phyloP scores from a whole-genome alignment of 805 yeast species.

The Teunomyces aglyptinius region DNA sequence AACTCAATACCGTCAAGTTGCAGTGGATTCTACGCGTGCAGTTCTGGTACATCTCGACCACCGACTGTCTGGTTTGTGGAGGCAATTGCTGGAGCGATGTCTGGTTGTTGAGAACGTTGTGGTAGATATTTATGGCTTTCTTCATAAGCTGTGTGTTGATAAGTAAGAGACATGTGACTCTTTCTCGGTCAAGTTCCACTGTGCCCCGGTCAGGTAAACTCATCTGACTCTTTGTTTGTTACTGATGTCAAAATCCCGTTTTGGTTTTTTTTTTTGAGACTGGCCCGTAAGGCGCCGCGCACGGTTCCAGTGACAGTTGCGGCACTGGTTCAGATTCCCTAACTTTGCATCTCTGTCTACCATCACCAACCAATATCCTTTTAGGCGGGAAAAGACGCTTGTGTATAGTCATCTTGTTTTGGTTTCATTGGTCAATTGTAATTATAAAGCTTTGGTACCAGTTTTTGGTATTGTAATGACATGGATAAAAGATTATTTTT shows the following conservation, averaged over 20 bases:
- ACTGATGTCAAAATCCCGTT: neutral
- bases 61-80: constrained; percentile 26
- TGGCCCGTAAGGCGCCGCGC: neutral
- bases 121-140: constrained; percentile 36
- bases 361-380: too few species aligned
- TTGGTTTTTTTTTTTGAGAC: neutral
- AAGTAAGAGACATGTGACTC: constrained; percentile 41
- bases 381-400: too few species aligned
- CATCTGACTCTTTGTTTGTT: neutral
- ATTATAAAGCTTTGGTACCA: too few species aligned
- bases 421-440: too few species aligned
- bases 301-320: neutral
- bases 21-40: constrained; percentile 42
- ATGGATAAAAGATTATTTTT: neutral
- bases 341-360: too few species aligned
- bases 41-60: constrained; percentile 38
- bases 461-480: neutral
- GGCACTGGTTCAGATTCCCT: neutral
- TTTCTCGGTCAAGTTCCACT: constrained; percentile 34
- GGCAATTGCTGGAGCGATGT: constrained; percentile 33
- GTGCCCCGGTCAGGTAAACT: constrained; percentile 5
- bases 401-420: too few species aligned
- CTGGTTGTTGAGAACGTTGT: constrained; percentile 33
- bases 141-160: constrained; percentile 44
- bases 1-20: constrained; percentile 38